Evolutionary conservation across 345 rosid genomes (phyloP), one percentile per base, ranked within the genome.

Genomic region (Melaleuca alternifolia): DNA sequence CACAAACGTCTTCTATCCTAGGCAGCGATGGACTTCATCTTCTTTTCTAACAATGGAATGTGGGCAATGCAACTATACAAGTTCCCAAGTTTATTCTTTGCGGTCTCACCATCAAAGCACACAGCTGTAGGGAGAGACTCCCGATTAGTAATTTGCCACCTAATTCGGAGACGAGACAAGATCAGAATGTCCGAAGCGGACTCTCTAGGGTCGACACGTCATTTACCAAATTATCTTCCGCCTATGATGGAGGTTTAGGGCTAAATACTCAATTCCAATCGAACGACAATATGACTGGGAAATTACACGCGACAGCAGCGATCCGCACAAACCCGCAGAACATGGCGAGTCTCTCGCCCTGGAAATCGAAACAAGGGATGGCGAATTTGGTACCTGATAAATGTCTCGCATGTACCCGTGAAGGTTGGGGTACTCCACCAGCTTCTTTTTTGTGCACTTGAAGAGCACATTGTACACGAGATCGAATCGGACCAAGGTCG

Each of bases 361-460:
- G 76, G 33, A 65, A 65, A 65, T 12, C 3, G 24, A 71, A 18
- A 41, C 46, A 37, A 33, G 24, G 79, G 48, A 18, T 37, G 81
- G 48, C 26, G 81, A 71, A 71, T 71, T 71, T 5, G 2, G 81
- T 88, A 94, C 95, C 97, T 95, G 98, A 88, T 96, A 97, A 65
- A 97, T 94, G 52, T 95, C 97, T 3, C 93, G 90, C 92, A 94
- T 89, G 84, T 92, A 95, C 21, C 89, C 94, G 62, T 95, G 93
- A 84, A 96, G 96, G 91, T 93, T 94, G 14, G 93, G 89, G 79
- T 91, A 96, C 85, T 97, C 98, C 0, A 94, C 75, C 41, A 96
- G 91, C 94, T 94, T 96, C 93, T 91, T 95, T 92, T 94, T 95
- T 3, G 96, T 93, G 91, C 98, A 95, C 89, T 96, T 96, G 92